These are phyloP conservation scores for Xylariaceae sp. DNA, from an alignment of 2,329 filamentous ascomycete genomes.

Conservation along the genomic window DNA sequence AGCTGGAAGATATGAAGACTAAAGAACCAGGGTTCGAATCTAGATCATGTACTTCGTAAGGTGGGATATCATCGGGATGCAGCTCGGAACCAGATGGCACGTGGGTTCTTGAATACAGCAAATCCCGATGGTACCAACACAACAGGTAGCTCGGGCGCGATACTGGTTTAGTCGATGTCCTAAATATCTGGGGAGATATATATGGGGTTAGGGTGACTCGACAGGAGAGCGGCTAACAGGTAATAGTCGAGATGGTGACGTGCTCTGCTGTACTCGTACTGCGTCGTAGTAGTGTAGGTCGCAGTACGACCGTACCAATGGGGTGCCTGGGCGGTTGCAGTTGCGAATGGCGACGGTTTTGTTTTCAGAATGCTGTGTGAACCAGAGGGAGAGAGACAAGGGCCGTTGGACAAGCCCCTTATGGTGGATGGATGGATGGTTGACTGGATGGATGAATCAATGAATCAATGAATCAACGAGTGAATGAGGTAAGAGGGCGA, in stretches of 20 bases:
- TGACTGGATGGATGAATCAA: background rate
- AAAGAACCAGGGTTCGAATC: background rate
- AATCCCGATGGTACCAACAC: constrained; percentile 9
- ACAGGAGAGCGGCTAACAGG: constrained; percentile 2
- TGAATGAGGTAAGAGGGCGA: constrained; percentile 3
- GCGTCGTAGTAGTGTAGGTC: background rate
- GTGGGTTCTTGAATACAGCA: constrained; percentile 13
- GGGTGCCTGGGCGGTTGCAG: background rate
- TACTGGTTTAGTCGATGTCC: constrained; percentile 10
- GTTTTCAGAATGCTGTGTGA: background rate
- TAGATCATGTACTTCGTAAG: background rate
- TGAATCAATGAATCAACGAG: background rate
- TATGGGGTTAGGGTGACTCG: constrained; percentile 2
- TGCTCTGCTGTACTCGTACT: background rate
- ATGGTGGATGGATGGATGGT: too few species aligned
- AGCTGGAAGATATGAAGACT: constrained; percentile 2
- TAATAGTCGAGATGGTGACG: background rate
- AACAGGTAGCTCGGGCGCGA: constrained; percentile 1
- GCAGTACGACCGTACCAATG: background rate
- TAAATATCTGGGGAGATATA: constrained; percentile 11
- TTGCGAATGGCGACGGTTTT: background rate
- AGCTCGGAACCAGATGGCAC: constrained; percentile 17
- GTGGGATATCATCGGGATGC: constrained; percentile 21
- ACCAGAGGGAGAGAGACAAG: background rate
- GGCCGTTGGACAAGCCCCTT: background rate